Base-by-base conservation (phyloP, 2,329 filamentous ascomycete genomes). In the Talaromyces islandicus region DNA sequence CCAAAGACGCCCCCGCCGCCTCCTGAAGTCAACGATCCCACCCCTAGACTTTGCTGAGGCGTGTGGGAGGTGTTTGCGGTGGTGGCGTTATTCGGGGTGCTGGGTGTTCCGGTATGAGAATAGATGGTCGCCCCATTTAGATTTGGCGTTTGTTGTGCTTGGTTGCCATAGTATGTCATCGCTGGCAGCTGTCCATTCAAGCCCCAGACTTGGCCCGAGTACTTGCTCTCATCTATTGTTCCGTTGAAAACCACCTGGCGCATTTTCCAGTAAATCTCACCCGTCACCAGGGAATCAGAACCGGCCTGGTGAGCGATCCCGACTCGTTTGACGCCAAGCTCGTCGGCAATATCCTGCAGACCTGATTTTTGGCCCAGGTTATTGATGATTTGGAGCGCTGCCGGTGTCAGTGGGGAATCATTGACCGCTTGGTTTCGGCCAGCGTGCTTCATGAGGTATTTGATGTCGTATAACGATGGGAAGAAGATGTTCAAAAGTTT, bases 211-310 rank as follows among this genome's bases (percentile, higher is more conserved):
- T 95, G 93, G 62, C 92, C 92, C 6, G 90, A 80, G 65, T 95
- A 91, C 66, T 95, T 81, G 35, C 82, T 89, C 30, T 90, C 85
- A 7, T 90, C 86, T 53, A 97, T 89, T 25, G 86, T 83, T 63
- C 90, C 89, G 67, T 89, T 88, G 77, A 96, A 97, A 65, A 97
- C 90, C 70, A 90, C 87, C 71, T 92, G 88, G 62, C 88, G 86
- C 81, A 97, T 89, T 69, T 92, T 89, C 84, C 96, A 99, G 77
- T 97, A 99, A 30, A 97, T 91, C 68, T 89, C 88, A 54, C 94
- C 94, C 0, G 94, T 99, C 30, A 99, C 84, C 68, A 97, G 85
- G 21, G 92, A 93, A 75, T 99, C 94, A 0, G 91, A 96, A 29
- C 93, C 94, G 43, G 92, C 94, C 71, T 96, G 92, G 73, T 99